Evolutionary conservation across 805 yeast species (phyloP).

Genomic region (Hanseniaspora guilliermondii): DNA sequence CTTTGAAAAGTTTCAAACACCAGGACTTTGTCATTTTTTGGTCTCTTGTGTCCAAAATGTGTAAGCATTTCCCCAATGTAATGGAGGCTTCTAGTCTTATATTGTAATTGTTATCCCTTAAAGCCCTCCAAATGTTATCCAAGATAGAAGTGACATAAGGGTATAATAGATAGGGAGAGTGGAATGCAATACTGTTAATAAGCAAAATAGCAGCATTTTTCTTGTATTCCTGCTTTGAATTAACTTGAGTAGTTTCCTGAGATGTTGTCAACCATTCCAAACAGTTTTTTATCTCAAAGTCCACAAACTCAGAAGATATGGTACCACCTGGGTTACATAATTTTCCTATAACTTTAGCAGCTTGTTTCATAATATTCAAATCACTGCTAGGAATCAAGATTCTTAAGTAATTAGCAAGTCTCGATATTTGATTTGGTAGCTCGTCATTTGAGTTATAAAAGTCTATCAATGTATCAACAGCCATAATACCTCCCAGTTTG

Average conservation of each 20-base stretch:
- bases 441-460: conserved; percentile 75
- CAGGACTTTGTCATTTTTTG: conserved; percentile 55
- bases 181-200: conserved; percentile 69
- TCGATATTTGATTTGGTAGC: conserved; percentile 72
- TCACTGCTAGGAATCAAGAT: conserved; percentile 72
- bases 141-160: conserved; percentile 66
- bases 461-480: conserved; percentile 76
- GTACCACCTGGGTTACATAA: conserved; percentile 84
- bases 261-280: conserved; percentile 77
- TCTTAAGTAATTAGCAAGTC: conserved; percentile 80
- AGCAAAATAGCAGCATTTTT: conserved; percentile 85
- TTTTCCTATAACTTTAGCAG: conserved; percentile 78
- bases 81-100: conserved; percentile 77
- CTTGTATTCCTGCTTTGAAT: conserved; percentile 68
- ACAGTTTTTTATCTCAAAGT: conserved; percentile 77
- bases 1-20: conserved; percentile 58
- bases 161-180: conserved; percentile 74
- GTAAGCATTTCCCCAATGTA: conserved; percentile 63
- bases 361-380: conserved; percentile 69
- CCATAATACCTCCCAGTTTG: conserved; percentile 81
- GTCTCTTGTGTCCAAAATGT: conserved; percentile 71
- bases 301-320: conserved; percentile 82
- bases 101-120: conserved; percentile 62
- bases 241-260: conserved; percentile 27
- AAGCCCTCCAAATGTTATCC: conserved; percentile 75